These are phyloP conservation scores for Solanum appendiculatum DNA, from an alignment of 257 asterid species.

Conservation along the genomic window DNA sequence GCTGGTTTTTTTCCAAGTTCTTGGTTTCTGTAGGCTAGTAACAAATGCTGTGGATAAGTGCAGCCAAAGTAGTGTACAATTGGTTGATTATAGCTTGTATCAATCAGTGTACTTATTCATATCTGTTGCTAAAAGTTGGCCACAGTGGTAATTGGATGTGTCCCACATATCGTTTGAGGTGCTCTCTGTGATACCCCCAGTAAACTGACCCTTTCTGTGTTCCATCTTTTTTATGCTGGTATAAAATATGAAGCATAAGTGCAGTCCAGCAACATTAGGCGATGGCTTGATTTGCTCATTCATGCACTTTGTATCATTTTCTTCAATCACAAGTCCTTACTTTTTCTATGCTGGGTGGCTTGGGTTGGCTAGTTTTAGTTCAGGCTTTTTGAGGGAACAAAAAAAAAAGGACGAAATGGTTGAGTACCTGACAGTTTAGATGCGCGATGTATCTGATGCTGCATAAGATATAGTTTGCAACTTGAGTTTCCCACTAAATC, in stretches of 20 bases:
- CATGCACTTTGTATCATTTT: neutral
- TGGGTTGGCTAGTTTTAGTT: neutral
- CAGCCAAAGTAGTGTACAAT: neutral
- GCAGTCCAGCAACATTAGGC: neutral
- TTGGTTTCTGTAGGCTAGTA: neutral
- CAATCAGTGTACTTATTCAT: neutral
- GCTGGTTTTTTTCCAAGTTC: neutral
- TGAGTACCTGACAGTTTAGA: neutral
- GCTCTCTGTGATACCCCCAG: neutral
- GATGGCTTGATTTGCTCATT: neutral
- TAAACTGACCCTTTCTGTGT: neutral
- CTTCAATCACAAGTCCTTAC: neutral
- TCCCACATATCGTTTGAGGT: neutral
- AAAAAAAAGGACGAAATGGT: neutral
- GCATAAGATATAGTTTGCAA: neutral
- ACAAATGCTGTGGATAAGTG: neutral
- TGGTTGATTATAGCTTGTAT: neutral
- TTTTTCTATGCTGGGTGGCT: neutral
- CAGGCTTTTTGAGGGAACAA: neutral
- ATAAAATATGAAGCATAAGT: neutral
- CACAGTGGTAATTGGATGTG: neutral
- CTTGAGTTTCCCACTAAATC: constrained; percentile 6
- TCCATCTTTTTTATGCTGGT: neutral
- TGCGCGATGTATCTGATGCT: neutral
- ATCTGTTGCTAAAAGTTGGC: neutral